Conservation (phyloP, 2,329 filamentous ascomycete genomes). For the Aspergillus sp. region DNA sequence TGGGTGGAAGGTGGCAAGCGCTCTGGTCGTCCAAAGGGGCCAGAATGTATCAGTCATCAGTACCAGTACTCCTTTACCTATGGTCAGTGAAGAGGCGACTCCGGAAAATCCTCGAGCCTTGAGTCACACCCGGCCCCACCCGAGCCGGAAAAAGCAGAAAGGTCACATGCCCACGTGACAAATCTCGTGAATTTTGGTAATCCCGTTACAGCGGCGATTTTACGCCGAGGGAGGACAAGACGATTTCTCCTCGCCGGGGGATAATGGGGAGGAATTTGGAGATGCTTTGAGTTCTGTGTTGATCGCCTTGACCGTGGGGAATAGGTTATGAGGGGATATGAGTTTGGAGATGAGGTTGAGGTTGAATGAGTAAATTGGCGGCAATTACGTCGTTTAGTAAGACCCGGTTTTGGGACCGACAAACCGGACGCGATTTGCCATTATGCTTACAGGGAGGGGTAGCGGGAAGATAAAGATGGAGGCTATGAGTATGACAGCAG, state of each 20-base stretch:
- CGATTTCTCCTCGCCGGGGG: not conserved
- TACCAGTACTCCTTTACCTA: too few relatives aligned
- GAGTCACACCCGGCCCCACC: slow-evolving; percentile 12
- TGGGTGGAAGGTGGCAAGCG: too few relatives aligned
- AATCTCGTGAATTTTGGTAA: not conserved
- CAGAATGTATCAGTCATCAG: too few relatives aligned
- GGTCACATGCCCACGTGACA: slow-evolving; percentile 14
- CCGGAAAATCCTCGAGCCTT: too few relatives aligned
- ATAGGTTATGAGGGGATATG: not conserved
- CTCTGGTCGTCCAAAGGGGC: too few relatives aligned
- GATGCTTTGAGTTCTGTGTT: slow-evolving; percentile 18
- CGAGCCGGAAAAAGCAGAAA: slow-evolving; percentile 5
- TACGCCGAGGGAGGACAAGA: not conserved
- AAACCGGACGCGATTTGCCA: too few relatives aligned
- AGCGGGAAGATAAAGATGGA: not conserved
- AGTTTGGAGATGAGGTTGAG: not conserved
- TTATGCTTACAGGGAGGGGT: not conserved
- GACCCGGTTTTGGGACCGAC: too few relatives aligned
- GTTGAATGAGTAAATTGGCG: too few relatives aligned
- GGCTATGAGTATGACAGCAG: too few relatives aligned
- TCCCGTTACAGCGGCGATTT: not conserved
- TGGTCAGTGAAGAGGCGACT: too few relatives aligned
- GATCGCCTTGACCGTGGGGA: not conserved
- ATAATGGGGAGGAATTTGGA: slow-evolving; percentile 23
- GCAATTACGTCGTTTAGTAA: too few relatives aligned